phyloP scores from a whole-genome alignment of 2,329 filamentous ascomycete species.

The Fusarium sp. region DNA sequence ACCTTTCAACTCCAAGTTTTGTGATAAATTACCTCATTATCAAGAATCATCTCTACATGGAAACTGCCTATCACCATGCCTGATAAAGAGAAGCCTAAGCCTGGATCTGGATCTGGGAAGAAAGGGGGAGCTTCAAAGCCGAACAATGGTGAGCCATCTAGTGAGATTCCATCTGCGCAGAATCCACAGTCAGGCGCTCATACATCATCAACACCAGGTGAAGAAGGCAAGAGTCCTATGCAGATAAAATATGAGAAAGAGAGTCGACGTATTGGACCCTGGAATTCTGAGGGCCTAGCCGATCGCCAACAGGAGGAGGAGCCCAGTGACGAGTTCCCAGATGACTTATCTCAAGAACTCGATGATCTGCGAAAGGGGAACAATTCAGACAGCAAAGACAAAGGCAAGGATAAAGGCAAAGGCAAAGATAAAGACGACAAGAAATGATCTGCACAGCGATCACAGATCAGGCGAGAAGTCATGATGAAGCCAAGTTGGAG shows the following conservation, averaged over 20 bases:
- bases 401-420: too few species aligned
- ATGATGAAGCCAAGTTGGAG: not conserved
- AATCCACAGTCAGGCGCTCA: not conserved
- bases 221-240: not conserved
- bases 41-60: not conserved
- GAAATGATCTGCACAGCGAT: not conserved
- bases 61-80: not conserved
- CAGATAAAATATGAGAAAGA: too few species aligned
- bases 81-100: not conserved
- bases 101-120: not conserved
- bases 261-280: too few species aligned
- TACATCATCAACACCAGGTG: not conserved
- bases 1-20: not conserved
- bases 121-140: not conserved
- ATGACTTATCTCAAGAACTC: not conserved
- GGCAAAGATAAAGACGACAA: not conserved
- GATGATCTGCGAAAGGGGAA: not conserved
- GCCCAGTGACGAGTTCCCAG: too few species aligned
- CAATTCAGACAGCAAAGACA: not conserved
- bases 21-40: not conserved
- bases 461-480: not conserved
- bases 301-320: too few species aligned
- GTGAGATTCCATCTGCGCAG: not conserved
- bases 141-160: not conserved
- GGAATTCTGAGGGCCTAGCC: too few species aligned